A percentile compares a stretch with the other conserved stretches of the same genome.
phyloP scores from a whole-genome alignment of 1,139 yeast genomes.

The Yamadazyma songkhlaensis region DNA sequence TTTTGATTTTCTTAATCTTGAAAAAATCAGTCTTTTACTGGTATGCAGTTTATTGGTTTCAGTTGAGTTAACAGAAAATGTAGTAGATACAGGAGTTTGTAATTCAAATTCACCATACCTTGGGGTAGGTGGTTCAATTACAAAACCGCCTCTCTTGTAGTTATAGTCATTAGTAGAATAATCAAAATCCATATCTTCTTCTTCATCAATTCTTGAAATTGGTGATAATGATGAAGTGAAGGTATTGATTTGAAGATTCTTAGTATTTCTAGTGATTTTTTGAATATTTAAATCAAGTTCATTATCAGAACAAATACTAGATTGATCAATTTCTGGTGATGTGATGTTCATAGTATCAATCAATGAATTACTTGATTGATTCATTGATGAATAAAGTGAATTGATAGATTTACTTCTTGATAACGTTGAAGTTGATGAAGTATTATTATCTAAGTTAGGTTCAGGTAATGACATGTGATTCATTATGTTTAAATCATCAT shows the following conservation, averaged over 20 bases:
- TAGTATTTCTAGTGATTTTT: conserved; percentile 5
- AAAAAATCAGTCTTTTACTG: conserved; percentile 16
- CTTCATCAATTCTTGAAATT: conserved; percentile 13
- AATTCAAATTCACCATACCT: conserved; percentile 9
- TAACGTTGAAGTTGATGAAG: conserved; percentile 8
- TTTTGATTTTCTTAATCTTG: conserved; percentile 11
- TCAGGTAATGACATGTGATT: conserved; percentile 13
- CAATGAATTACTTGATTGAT: conserved; percentile 5
- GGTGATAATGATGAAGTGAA: conserved; percentile 5
- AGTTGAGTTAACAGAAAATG: conserved; percentile 13
- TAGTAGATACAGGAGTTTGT: conserved; percentile 13
- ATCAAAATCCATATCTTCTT: conserved; percentile 4
- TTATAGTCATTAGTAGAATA: conserved; percentile 2
- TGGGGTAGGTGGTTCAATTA: conserved; percentile 16
- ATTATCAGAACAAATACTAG: conserved; percentile 2
- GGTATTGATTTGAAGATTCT: conserved; percentile 6
- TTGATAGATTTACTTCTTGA: conserved; percentile 3
- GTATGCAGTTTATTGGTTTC: conserved; percentile 14
- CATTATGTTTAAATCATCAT: conserved; percentile 4
- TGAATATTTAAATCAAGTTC: conserved; percentile 1
- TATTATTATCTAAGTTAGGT: conserved; percentile 11
- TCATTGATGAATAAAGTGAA: conserved; percentile 2
- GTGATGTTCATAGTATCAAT: conserved; percentile 1
- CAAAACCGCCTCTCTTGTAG: conserved; percentile 14
- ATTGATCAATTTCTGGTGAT: conserved; percentile 8